A percentile compares a stretch with the other conserved stretches of the same genome.
phyloP scores from a whole-genome alignment of 2,329 filamentous ascomycete genomes.

The Kalmusia sp. region DNA sequence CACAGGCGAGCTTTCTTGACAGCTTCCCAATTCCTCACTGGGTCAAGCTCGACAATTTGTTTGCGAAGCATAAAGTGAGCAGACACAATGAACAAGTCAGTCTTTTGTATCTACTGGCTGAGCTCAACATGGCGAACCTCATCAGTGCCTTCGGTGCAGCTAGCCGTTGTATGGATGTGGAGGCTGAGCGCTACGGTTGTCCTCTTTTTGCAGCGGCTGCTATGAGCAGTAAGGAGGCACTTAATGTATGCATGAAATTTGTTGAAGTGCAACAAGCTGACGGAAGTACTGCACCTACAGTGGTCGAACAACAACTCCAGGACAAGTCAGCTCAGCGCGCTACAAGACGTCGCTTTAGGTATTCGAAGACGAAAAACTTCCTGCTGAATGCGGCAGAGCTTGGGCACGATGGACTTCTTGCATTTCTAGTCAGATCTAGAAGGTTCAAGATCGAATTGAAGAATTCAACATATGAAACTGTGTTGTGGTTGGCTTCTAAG shows the following conservation, averaged over 20 bases:
- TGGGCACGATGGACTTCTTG: conserved; percentile 1
- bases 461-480: background rate
- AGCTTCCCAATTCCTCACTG: conserved; percentile 31
- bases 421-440: background rate
- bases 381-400: conserved; percentile 5
- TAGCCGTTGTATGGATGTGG: conserved; percentile 17
- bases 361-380: background rate
- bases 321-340: background rate
- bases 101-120: conserved; percentile 16
- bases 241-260: conserved; percentile 1
- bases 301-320: background rate
- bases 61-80: conserved; percentile 29
- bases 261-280: background rate
- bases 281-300: background rate
- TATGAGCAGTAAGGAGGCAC: conserved; percentile 31
- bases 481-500: conserved; percentile 4
- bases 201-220: conserved; percentile 47
- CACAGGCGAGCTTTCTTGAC: conserved; percentile 15
- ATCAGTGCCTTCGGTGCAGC: conserved; percentile 23
- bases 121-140: conserved; percentile 23
- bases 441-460: background rate
- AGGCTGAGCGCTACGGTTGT: conserved; percentile 34
- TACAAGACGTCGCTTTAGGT: conserved; percentile 6
- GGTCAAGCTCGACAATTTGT: conserved; percentile 37
- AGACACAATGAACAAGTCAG: conserved; percentile 12